Evolutionary conservation across 371 early-diverging fungal species (phyloP), one percentile per base, ranked within the genome.

Genomic region (Mucor plumbeus): DNA sequence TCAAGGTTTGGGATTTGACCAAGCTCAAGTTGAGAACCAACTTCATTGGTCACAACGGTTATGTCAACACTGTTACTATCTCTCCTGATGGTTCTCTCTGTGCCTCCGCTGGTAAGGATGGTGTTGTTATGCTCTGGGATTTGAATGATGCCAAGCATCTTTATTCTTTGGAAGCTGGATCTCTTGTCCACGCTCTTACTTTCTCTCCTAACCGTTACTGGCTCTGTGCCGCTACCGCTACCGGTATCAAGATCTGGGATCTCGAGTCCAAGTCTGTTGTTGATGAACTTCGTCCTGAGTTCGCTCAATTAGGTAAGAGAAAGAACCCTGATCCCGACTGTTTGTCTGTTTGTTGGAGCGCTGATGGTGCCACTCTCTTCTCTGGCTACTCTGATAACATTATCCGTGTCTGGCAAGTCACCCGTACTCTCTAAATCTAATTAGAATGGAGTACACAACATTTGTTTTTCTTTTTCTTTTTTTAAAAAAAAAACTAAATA

Each of bases 161-260:
- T 75, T 98, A 98, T 95, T 95, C 97, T 70, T 90, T 98, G 71
- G 97, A 97, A 80, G 97, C 96, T 79, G 94, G 92, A 69, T 95
- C 95, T 82, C 81, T 88, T 74, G 94, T 99, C 91, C 94, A 98
- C 88, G 92, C 98, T 79, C 89, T 99, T 65, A 92, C 92, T 82
- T 99, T 99, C 95, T 95, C 97, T 68, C 97, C 98, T 81, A 98
- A 98, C 95, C 93, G 99, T 73, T 99, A 98, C 98, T 99, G 99
- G 99, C 91, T 99, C 77, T 95, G 96, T 88, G 99, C 98, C 78
- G 99, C 99, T 83, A 98, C 98, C 76, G 87, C 90, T 70, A 87
- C 89, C 70, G 90, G 94, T 85, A 97, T 99, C 92, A 96, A 95
- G 93, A 95, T 99, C 89, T 98, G 98, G 98, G 99, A 99, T 83